Conservation (phyloP, 441 rosid species). For the Omphalea diandra region DNA sequence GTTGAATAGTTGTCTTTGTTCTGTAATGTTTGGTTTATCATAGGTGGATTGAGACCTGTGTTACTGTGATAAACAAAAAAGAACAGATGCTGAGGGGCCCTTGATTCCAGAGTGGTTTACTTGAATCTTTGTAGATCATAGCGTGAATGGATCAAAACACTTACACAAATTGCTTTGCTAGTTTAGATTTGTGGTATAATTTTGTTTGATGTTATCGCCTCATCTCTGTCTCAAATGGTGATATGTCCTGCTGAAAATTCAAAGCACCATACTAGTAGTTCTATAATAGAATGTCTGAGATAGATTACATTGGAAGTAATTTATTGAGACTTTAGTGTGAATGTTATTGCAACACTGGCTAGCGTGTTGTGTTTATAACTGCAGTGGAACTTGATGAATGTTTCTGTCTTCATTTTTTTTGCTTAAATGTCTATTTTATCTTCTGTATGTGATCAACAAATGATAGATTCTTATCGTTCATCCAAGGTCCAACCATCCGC, state of each 20-base stretch:
- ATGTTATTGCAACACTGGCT: background rate
- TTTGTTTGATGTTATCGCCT: background rate
- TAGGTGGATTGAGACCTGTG: background rate
- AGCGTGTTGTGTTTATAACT: constrained; percentile 7
- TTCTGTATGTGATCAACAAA: constrained; percentile 8
- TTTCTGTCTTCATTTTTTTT: background rate
- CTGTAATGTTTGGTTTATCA: background rate
- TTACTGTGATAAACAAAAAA: background rate
- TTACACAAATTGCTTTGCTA: background rate
- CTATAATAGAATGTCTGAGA: background rate
- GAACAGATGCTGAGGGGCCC: background rate
- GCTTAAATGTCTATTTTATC: background rate
- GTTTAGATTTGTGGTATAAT: background rate
- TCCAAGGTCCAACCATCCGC: constrained; percentile 59
- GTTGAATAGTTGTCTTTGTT: background rate
- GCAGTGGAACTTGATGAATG: constrained; percentile 16
- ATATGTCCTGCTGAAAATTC: background rate
- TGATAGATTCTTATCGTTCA: constrained; percentile 24
- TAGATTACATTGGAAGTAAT: background rate
- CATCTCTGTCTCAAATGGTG: constrained; percentile 4
- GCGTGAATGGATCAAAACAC: background rate
- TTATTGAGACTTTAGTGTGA: too few relatives aligned
- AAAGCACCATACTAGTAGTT: background rate
- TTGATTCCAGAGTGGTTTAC: background rate
- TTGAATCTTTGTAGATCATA: constrained; percentile 5